phyloP scores from a whole-genome alignment of 305 asterid genomes.

The Fraxinus paxiana region DNA sequence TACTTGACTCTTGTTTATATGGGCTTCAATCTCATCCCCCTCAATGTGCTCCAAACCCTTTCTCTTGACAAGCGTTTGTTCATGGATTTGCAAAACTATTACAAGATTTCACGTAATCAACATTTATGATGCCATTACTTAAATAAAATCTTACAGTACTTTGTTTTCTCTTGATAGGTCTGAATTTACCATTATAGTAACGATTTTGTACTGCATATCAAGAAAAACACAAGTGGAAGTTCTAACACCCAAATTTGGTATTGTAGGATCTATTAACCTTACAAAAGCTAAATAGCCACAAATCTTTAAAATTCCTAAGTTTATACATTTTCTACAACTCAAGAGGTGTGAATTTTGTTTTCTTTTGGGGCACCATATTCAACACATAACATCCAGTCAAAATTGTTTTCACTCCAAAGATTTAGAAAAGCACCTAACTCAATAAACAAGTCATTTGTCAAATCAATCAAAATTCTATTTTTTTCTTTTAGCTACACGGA shows the following conservation, averaged over 20 bases:
- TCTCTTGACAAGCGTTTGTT: neutral
- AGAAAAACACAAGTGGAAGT: neutral
- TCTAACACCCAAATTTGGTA: neutral
- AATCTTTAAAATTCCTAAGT: no score
- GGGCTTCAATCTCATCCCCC: neutral
- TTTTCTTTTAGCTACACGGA: neutral
- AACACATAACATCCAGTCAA: neutral
- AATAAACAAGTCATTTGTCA: neutral
- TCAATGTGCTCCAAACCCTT: neutral
- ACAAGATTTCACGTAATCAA: neutral
- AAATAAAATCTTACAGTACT: neutral
- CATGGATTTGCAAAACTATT: neutral
- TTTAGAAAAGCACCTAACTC: neutral
- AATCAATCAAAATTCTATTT: neutral
- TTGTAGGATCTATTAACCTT: neutral
- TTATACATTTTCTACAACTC: neutral
- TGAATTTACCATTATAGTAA: neutral
- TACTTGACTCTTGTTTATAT: neutral
- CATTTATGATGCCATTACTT: neutral
- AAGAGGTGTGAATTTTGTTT: no score
- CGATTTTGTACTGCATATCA: neutral
- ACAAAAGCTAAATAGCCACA: neutral
- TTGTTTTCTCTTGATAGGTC: neutral
- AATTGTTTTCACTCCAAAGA: neutral
- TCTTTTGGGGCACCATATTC: neutral